phyloP scores from a whole-genome alignment of 495 filamentous ascomycete species.

The Hypoxylon crocopeplum region DNA sequence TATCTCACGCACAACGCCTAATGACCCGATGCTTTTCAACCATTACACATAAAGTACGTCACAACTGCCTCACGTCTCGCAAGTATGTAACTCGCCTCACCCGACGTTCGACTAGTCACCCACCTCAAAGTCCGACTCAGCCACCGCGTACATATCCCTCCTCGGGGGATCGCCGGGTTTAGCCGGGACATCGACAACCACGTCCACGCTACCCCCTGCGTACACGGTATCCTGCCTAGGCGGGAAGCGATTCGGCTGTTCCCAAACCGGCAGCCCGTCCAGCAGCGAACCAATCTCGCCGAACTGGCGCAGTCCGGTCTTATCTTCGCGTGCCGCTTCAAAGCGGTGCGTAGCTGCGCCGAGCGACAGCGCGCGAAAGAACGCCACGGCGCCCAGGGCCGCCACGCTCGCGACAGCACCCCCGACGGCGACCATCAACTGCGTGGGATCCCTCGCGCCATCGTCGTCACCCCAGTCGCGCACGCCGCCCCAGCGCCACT shows the following conservation, averaged over 20 bases:
- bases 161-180: not conserved
- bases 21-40: too few species aligned
- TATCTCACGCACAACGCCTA: too few species aligned
- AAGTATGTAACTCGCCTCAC: not conserved
- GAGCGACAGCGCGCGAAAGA: conserved; percentile 36
- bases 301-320: conserved; percentile 37
- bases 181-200: not conserved
- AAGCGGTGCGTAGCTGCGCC: conserved; percentile 47
- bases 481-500: conserved; percentile 38
- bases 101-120: not conserved
- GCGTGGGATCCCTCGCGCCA: conserved; percentile 33
- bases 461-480: conserved; percentile 26
- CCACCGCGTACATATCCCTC: conserved; percentile 5
- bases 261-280: conserved; percentile 23
- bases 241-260: not conserved
- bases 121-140: conserved; percentile 1
- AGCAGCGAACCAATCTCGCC: conserved; percentile 47
- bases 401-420: conserved; percentile 29
- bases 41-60: too few species aligned
- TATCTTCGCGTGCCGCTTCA: conserved; percentile 18
- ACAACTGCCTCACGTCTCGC: not conserved
- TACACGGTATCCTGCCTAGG: not conserved
- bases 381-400: conserved; percentile 29
- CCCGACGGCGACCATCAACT: conserved; percentile 27
- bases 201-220: not conserved